Percentiles rank a stretch among this genome's conserved stretches.
Evolutionary conservation across 352 stramenopile species (phyloP).

Genomic region (Phytophthora lateralis): DNA sequence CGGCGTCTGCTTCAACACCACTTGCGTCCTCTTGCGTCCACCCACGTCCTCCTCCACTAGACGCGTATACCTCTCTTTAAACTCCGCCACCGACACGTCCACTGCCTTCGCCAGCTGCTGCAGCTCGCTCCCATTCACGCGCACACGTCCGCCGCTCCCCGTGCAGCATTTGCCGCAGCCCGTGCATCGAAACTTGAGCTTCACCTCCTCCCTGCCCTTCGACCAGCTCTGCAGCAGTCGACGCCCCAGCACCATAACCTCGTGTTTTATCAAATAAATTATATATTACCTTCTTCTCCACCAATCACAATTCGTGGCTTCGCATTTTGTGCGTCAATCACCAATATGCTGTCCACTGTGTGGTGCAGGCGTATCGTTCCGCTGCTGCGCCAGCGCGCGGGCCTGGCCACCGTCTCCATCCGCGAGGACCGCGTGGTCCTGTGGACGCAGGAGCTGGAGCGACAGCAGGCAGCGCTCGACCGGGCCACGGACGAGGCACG

Average conservation of each 20-base stretch:
- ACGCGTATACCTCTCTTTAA: slow-evolving; percentile 47
- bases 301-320: background rate
- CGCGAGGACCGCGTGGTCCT: slow-evolving; percentile 49
- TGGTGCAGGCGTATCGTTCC: slow-evolving; percentile 22
- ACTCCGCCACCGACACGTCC: slow-evolving; percentile 34
- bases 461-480: slow-evolving; percentile 40
- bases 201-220: slow-evolving; percentile 33
- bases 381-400: slow-evolving; percentile 18
- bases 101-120: slow-evolving; percentile 46
- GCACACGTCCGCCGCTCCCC: slow-evolving; percentile 63
- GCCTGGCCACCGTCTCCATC: slow-evolving; percentile 43
- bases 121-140: slow-evolving; percentile 68
- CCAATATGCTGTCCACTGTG: slow-evolving; percentile 24
- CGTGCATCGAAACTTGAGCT: slow-evolving; percentile 73
- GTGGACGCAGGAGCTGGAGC: slow-evolving; percentile 61
- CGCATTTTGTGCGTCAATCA: slow-evolving; percentile 2
- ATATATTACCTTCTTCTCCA: background rate
- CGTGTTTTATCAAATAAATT: too few relatives aligned
- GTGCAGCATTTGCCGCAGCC: slow-evolving; percentile 84
- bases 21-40: slow-evolving; percentile 31
- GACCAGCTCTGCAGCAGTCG: slow-evolving; percentile 46
- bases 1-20: slow-evolving; percentile 50
- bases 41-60: slow-evolving; percentile 17
- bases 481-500: slow-evolving; percentile 14
- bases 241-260: background rate